Base-by-base conservation (phyloP, 495 filamentous ascomycete species). In the Penicillium silybi region DNA sequence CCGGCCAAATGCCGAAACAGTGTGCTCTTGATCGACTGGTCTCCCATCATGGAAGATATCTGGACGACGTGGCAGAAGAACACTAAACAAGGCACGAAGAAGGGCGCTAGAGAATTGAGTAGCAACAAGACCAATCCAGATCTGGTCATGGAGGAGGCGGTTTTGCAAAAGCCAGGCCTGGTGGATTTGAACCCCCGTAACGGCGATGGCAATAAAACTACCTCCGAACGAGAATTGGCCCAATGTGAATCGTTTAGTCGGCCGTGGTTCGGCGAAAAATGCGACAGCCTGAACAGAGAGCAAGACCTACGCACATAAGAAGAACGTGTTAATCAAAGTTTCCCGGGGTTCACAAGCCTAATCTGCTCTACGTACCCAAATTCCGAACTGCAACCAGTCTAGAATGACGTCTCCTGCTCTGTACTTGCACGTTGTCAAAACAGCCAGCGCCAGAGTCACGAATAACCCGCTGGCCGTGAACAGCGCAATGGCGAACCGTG, bases 51-150 rank as follows among this genome's bases (percentile, higher is more conserved):
- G 57, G 44, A 72, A 75, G 38, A 93, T 81, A 43, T 84, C 75
- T 8, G 89, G 88, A 16, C 88, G 76, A 34, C 89, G 79, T 8
- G 86, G 88, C 11, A 91, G 61, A 16, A 72, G 54, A 5, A 69
- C 41, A 46, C 54, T 72, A 41, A 57, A 56, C 1, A 71, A 6
- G 20, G 59, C 71, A 5, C 64, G 72, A 1, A 71, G 43, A 7
- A 62, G 23, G 2, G 63, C 69, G 26, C 61, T 58, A 11, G 52
- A 55, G 16, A 61, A 38, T 16, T 69, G 64, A 0, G 46, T 56
- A n/a, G 53, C 18, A 6, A 65, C 25, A 4, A 75, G 44, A 3
- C 41, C 54, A 1, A 51, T 44, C 42, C 53, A 67, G 13, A 52
- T 13, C 11, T 37, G n/a, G 10, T 50, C 50, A 2, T 51, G 41